Base-by-base conservation (phyloP, 805 yeast species). In the Candida nitratophila region DNA sequence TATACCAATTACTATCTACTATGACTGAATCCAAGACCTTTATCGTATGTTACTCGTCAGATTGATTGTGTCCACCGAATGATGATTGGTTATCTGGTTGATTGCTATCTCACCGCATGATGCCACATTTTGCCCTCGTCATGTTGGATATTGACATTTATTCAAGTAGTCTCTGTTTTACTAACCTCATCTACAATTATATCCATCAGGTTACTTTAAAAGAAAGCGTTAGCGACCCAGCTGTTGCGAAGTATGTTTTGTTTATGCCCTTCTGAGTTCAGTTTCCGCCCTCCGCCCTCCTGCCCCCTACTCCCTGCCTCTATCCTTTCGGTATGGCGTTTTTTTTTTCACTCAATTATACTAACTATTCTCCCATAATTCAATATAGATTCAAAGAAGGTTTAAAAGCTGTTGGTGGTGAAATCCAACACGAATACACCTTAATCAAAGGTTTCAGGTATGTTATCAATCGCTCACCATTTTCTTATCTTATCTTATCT, bases 401-500 rank as follows among this genome's bases (percentile, higher is more conserved):
- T 45, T 60, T 81, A 47, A 39, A 57, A 27, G 69, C 73, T 31
- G 54, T 77, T 42, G 87, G 87, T 35, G 88, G 86, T 42, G 69
- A 68, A 43, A 71, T 83, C 57, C 73, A 74, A 41, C 77, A 74
- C 49, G 86, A 82, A 50, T 82, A 72, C 60, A 63, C 71, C 42
- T 66, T 83, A 58, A 80, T 83, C 65, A 83, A 82, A 64, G 89
- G 87, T 0, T 81, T 77, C 54, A 67, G 76, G 56, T 74, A 57
- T 47, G 65, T 30, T 21, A 30, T n/a, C 22, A 14, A 30, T 17
- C 17, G 11, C 12, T 21, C 8, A 14, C 15, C 17, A 21, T 8
- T 17, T 14, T 22, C 16, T 4, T 26, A 29, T 17, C 11, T 8
- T 29, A 30, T 12, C 14, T 17, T n/a, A 15, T 32, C 20, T 17